These are phyloP conservation scores for Arthroderma sp. DNA, from an alignment of 2,329 filamentous ascomycete species.

Conservation along the genomic window DNA sequence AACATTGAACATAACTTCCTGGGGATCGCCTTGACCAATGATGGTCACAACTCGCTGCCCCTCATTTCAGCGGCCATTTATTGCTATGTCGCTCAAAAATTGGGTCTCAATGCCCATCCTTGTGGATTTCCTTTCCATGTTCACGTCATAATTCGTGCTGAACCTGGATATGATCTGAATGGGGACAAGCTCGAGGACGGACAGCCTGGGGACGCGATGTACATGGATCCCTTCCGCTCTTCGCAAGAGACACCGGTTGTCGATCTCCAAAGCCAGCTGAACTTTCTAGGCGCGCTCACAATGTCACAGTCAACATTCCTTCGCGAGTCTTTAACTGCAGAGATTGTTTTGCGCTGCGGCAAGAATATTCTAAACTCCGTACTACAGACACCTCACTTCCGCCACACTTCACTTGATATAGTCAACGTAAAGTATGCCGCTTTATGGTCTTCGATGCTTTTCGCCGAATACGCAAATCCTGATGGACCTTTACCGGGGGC, in stretches of 20 bases:
- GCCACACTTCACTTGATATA: slow-evolving; percentile 36
- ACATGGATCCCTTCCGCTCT: slow-evolving; percentile 67
- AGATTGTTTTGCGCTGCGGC: slow-evolving; percentile 61
- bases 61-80: slow-evolving; percentile 80
- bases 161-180: slow-evolving; percentile 48
- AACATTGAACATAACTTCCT: slow-evolving; percentile 79
- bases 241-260: slow-evolving; percentile 51
- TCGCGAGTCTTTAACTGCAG: slow-evolving; percentile 47
- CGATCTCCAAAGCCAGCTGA: slow-evolving; percentile 48
- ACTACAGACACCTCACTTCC: slow-evolving; percentile 35
- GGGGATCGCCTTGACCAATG: slow-evolving; percentile 61
- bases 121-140: slow-evolving; percentile 78
- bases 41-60: slow-evolving; percentile 66
- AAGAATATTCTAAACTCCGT: slow-evolving; percentile 70
- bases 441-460: slow-evolving; percentile 55
- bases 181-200: slow-evolving; percentile 21
- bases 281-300: slow-evolving; percentile 34
- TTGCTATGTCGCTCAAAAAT: slow-evolving; percentile 59
- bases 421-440: slow-evolving; percentile 56
- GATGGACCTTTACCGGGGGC: slow-evolving; percentile 3
- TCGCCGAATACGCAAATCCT: slow-evolving; percentile 25
- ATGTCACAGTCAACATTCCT: slow-evolving; percentile 41
- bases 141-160: slow-evolving; percentile 60
- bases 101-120: slow-evolving; percentile 64
- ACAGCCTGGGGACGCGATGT: slow-evolving; percentile 46